These are phyloP conservation scores for Cryptococcus maquisensis DNA, from an alignment of 1,284 basidiomycete genomes.

Conservation along the genomic window DNA sequence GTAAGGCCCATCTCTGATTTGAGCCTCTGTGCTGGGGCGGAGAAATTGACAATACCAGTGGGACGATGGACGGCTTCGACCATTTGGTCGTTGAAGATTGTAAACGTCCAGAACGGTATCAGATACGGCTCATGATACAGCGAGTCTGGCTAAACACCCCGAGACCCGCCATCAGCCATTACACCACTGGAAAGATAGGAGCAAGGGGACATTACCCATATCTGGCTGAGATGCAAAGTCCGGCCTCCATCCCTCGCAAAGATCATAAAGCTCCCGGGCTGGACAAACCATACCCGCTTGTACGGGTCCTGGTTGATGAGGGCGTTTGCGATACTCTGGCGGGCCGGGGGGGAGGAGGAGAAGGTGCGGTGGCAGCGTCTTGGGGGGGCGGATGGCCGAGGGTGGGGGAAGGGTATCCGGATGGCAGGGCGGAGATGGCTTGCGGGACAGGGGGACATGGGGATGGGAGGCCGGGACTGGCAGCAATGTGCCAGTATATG, in stretches of 20 bases:
- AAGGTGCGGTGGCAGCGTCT: not conserved
- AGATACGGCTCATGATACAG: conserved; percentile 5
- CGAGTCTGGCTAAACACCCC: not conserved
- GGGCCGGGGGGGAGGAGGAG: not conserved
- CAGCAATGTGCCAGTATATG: no score
- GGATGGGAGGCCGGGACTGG: no score
- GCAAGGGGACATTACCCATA: not conserved
- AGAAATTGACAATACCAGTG: not conserved
- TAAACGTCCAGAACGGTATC: conserved; percentile 20
- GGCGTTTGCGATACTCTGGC: not conserved
- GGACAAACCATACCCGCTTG: conserved; percentile 9
- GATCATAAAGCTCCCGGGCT: not conserved
- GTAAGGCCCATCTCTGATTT: conserved; percentile 8
- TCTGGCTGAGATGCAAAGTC: not conserved
- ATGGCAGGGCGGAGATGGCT: not conserved
- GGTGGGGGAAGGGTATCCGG: not conserved
- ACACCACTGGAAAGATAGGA: no score
- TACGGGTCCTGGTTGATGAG: conserved; percentile 14
- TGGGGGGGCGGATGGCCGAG: not conserved
- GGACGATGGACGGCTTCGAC: not conserved
- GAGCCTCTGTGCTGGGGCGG: not conserved
- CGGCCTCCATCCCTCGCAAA: not conserved
- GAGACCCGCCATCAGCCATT: no score
- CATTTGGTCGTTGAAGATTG: conserved; percentile 7
- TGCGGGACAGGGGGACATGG: no score